Conservation (phyloP, 2,329 filamentous ascomycete genomes). For the Whalleya microplaca region DNA sequence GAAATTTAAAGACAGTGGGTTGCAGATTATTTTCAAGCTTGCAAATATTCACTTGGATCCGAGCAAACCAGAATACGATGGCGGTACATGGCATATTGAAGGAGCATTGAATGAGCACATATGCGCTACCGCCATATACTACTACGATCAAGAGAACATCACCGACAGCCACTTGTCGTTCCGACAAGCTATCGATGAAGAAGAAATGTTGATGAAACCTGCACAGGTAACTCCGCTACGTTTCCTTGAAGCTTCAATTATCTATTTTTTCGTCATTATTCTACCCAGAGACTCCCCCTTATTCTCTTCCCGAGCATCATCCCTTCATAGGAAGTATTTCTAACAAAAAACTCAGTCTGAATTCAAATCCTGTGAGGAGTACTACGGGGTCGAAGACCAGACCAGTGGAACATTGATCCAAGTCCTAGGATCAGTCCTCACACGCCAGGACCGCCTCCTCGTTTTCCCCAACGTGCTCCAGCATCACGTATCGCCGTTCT, state of each 20-base stretch:
- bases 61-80: conserved; percentile 56
- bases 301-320: not conserved
- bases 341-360: conserved; percentile 23
- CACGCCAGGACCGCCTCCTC: conserved; percentile 52
- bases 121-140: conserved; percentile 64
- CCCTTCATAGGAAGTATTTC: not conserved
- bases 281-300: no score
- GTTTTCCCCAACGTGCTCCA: conserved; percentile 60
- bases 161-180: conserved; percentile 56
- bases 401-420: conserved; percentile 43
- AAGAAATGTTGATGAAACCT: conserved; percentile 30
- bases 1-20: conserved; percentile 38
- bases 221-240: conserved; percentile 28
- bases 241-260: not conserved
- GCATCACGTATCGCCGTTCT: conserved; percentile 54
- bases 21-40: conserved; percentile 69
- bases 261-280: not conserved
- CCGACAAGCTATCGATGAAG: conserved; percentile 43
- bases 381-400: conserved; percentile 40
- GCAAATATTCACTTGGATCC: conserved; percentile 64
- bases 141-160: conserved; percentile 65
- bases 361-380: conserved; percentile 37
- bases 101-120: conserved; percentile 66
- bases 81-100: conserved; percentile 60
- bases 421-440: conserved; percentile 51